Conservation (phyloP, 768 basidiomycete genomes). For the Pisolithus albus region DNA sequence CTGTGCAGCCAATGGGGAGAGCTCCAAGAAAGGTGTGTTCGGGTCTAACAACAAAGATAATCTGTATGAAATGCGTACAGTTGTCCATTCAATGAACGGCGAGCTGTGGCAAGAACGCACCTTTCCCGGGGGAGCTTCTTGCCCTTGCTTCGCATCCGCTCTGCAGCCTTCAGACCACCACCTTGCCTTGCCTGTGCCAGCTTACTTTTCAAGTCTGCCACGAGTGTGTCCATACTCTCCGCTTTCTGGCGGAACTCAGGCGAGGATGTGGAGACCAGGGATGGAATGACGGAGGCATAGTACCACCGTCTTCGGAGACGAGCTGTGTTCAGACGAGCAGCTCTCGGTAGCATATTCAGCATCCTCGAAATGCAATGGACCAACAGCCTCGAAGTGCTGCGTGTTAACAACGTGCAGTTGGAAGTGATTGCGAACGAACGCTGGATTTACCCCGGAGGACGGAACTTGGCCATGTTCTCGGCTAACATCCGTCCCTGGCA, state of each 20-base stretch:
- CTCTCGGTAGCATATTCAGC: slow-evolving; percentile 3
- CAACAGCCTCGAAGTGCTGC: not conserved
- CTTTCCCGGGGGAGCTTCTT: slow-evolving; percentile 82
- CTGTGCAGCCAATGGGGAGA: slow-evolving; percentile 80
- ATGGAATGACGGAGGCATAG: slow-evolving; percentile 71
- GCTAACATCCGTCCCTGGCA: not conserved
- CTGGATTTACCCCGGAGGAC: not conserved
- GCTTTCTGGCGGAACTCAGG: slow-evolving; percentile 67
- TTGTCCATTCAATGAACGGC: slow-evolving; percentile 1
- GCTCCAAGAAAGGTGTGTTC: slow-evolving; percentile 82
- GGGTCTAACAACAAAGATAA: slow-evolving; percentile 74
- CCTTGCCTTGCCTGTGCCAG: slow-evolving; percentile 56
- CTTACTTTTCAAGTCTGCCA: slow-evolving; percentile 57
- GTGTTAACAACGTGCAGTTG: not conserved
- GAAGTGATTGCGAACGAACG: not conserved
- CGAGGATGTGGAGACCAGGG: slow-evolving; percentile 58
- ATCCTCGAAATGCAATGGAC: not conserved
- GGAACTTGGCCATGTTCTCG: not conserved
- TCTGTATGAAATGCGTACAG: slow-evolving; percentile 30
- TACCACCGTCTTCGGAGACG: slow-evolving; percentile 33
- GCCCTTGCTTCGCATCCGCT: slow-evolving; percentile 68
- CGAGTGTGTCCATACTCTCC: slow-evolving; percentile 61
- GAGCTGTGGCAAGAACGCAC: slow-evolving; percentile 30
- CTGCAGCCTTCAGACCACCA: slow-evolving; percentile 68
- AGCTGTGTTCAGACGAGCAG: slow-evolving; percentile 1